phyloP scores from a whole-genome alignment of 176 grass and related monocot genomes.

The Thinopyrum elongatum region DNA sequence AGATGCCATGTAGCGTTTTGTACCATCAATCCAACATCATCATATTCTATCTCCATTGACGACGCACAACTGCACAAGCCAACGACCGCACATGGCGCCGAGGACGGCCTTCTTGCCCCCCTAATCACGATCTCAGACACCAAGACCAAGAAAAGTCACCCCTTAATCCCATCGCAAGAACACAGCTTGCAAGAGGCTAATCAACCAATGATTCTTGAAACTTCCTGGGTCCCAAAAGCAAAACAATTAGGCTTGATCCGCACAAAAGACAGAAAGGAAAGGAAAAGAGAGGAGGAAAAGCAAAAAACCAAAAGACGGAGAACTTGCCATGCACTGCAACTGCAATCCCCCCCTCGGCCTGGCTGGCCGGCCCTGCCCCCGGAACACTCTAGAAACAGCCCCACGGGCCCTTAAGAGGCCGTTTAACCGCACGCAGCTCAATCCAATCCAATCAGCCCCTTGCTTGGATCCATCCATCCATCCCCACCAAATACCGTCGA shows the following conservation, averaged over 20 bases:
- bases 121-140: not conserved
- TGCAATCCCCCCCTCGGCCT: not conserved
- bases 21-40: not conserved
- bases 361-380: not conserved
- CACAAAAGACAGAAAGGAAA: slow-evolving; percentile 33
- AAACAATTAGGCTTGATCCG: slow-evolving; percentile 15
- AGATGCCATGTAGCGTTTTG: not conserved
- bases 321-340: not conserved
- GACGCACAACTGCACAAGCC: not conserved
- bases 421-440: not conserved
- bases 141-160: too few relatives aligned
- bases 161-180: not conserved
- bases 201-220: slow-evolving; percentile 18
- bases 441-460: not conserved
- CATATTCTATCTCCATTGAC: not conserved
- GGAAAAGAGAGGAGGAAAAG: not conserved
- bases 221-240: not conserved
- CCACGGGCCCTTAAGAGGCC: slow-evolving; percentile 37
- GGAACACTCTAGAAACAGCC: slow-evolving; percentile 46
- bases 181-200: not conserved
- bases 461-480: not conserved
- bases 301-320: not conserved
- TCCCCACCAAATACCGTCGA: slow-evolving; percentile 10
- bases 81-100: not conserved
- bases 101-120: not conserved